Evolutionary conservation across 2,329 filamentous ascomycete genomes (phyloP).

Genomic region (Myriosclerotinia scirpicola): DNA sequence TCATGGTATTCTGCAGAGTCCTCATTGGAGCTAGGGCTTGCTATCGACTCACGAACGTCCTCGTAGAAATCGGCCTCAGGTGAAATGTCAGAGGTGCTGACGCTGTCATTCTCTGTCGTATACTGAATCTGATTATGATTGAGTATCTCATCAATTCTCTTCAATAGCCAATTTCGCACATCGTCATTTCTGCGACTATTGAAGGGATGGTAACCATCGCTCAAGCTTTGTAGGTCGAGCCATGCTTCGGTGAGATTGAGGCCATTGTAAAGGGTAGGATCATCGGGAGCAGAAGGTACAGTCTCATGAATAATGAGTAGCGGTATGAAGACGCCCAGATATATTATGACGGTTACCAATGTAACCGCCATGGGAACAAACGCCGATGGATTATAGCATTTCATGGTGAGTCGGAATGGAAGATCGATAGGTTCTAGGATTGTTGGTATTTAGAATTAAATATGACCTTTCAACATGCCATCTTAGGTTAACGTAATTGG

Average conservation of each 20-base stretch:
- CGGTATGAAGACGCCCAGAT: conserved; percentile 73
- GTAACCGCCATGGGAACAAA: conserved; percentile 83
- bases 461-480: conserved; percentile 8
- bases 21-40: conserved; percentile 18
- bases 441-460: not conserved
- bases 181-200: conserved; percentile 82
- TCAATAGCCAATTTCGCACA: conserved; percentile 73
- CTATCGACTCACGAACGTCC: conserved; percentile 5
- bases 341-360: conserved; percentile 72
- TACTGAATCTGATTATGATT: conserved; percentile 57
- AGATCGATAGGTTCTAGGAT: conserved; percentile 1
- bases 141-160: conserved; percentile 69
- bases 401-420: conserved; percentile 30
- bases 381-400: conserved; percentile 58
- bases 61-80: not conserved
- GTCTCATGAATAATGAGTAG: conserved; percentile 73
- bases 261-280: conserved; percentile 56
- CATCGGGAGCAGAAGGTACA: conserved; percentile 65
- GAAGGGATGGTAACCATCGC: conserved; percentile 78
- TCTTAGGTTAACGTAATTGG: conserved; percentile 3
- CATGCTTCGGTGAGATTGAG: conserved; percentile 84
- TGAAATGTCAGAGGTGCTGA: not conserved
- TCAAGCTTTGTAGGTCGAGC: conserved; percentile 76
- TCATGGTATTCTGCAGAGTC: conserved; percentile 27
- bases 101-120: conserved; percentile 42